These are phyloP conservation scores for Mucor plumbeus DNA, from an alignment of 371 early-diverging fungal species.

Conservation along the genomic window DNA sequence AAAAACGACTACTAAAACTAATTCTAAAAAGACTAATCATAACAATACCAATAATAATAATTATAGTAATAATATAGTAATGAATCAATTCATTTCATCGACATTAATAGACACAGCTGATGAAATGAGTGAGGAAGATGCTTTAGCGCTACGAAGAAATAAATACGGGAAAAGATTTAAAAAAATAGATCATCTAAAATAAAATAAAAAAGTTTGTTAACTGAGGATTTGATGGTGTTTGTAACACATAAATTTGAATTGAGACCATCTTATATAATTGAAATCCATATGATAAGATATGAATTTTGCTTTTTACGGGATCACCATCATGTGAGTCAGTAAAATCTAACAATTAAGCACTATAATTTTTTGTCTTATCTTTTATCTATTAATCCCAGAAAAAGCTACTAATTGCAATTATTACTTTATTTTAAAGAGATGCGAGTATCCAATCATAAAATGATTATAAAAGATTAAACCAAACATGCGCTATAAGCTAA, in stretches of 20 bases:
- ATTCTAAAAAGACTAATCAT: neutral
- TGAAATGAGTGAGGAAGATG: constrained; percentile 11
- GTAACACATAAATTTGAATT: neutral
- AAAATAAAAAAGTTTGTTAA: neutral
- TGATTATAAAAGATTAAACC: neutral
- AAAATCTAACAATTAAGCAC: neutral
- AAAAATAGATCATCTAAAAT: constrained; percentile 4
- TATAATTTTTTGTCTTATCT: constrained; percentile 10
- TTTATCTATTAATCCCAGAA: constrained; percentile 8
- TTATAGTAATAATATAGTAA: neutral
- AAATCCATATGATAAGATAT: constrained; percentile 7
- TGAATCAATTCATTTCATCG: neutral
- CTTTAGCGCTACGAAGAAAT: neutral
- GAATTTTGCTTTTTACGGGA: constrained; percentile 4
- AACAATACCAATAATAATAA: constrained; percentile 1
- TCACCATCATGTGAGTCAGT: constrained; percentile 2
- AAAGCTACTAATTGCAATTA: neutral
- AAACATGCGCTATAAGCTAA: neutral
- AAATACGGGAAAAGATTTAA: constrained; percentile 11
- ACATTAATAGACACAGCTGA: constrained; percentile 6
- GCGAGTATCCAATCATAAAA: neutral
- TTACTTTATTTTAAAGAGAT: too few species aligned
- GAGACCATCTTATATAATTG: neutral
- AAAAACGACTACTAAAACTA: neutral
- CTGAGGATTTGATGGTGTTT: neutral